Base-by-base conservation (phyloP, 2,329 filamentous ascomycete genomes). In the Zasmidium angulare region DNA sequence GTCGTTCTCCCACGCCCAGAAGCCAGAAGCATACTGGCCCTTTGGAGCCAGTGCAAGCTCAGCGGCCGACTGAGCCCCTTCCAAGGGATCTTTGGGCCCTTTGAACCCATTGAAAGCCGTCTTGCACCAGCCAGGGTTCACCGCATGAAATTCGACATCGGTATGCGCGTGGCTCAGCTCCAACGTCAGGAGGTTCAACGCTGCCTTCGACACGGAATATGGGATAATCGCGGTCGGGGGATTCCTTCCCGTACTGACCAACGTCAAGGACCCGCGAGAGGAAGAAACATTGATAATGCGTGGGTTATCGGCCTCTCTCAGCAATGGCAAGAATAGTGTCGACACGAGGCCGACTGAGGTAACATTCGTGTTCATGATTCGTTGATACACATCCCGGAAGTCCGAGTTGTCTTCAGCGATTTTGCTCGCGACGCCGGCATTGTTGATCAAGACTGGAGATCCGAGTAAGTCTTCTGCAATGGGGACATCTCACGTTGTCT, bases 271-370 rank as follows among this genome's bases (percentile, higher is more conserved):
- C 4, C 66, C 73, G 7, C 71, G 63, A 0, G 62, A 70, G 3
- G 70, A 75, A 6, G 70, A 71, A 46, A 77, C 60, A 48, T 74
- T 75, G 57, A 77, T 70, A 1, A 76, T 71, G 50, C 66, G 71
- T 2, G 69, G 64, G 12, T 61, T 19, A 1, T 53, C 0, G 0
- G 69, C 65, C 19, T 65, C 54, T 31, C 61, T 60, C 0, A 76
- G 66, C 1, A 76, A 64, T 12, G 72, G 69, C 3, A 71, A 61
- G 56, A 71, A 68, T 19, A 72, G 61, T 10, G 62, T 60, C 11
- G 70, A 69, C 31, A 78, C 40, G 47, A 75, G 72, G 3, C 71
- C 78, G 20, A 80, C 71, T 0, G 78, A 80, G 1, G 75, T 77
- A 60, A 81, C 72, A 67, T 82, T 79, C 43, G 77, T 69, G 51